phyloP scores from a whole-genome alignment of 371 early-diverging fungal species.

The Smittium culicis region DNA sequence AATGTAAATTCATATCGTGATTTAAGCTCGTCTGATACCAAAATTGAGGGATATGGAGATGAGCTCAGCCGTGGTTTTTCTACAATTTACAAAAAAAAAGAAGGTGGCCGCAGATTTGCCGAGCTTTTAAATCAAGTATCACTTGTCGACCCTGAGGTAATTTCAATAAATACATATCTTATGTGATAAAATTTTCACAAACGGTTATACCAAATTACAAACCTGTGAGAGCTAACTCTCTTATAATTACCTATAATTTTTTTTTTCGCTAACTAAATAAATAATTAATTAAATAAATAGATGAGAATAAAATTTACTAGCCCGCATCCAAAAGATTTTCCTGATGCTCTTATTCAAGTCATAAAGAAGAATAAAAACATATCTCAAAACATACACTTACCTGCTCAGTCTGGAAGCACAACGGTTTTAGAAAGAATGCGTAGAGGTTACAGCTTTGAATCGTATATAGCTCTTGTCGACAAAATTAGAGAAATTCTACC shows the following conservation, averaged over 20 bases:
- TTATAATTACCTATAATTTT: no score
- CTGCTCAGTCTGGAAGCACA: slow-evolving; percentile 59
- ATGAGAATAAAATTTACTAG: slow-evolving; percentile 68
- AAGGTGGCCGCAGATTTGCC: slow-evolving; percentile 59
- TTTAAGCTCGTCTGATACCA: slow-evolving; percentile 36
- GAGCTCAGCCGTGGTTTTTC: slow-evolving; percentile 47
- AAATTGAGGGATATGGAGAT: slow-evolving; percentile 19
- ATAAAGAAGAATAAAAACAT: slow-evolving; percentile 53
- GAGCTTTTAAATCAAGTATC: slow-evolving; percentile 58
- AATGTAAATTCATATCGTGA: slow-evolving; percentile 73
- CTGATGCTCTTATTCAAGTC: slow-evolving; percentile 48
- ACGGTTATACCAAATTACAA: no score
- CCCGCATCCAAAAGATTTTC: slow-evolving; percentile 73
- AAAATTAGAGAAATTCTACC: slow-evolving; percentile 51
- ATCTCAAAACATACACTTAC: slow-evolving; percentile 55
- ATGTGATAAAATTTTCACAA: no score
- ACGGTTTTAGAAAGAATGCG: slow-evolving; percentile 54
- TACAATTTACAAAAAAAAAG: slow-evolving; percentile 61
- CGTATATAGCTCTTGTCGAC: slow-evolving; percentile 50
- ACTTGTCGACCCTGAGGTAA: slow-evolving; percentile 42
- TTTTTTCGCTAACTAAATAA: not conserved
- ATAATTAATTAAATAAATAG: slow-evolving; percentile 12
- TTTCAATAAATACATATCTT: slow-evolving; percentile 12
- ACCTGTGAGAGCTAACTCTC: no score
- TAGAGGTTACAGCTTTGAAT: slow-evolving; percentile 59